These are phyloP conservation scores for Pseudomassariella vexata DNA, from an alignment of 2,329 filamentous ascomycete species.

Conservation along the genomic window DNA sequence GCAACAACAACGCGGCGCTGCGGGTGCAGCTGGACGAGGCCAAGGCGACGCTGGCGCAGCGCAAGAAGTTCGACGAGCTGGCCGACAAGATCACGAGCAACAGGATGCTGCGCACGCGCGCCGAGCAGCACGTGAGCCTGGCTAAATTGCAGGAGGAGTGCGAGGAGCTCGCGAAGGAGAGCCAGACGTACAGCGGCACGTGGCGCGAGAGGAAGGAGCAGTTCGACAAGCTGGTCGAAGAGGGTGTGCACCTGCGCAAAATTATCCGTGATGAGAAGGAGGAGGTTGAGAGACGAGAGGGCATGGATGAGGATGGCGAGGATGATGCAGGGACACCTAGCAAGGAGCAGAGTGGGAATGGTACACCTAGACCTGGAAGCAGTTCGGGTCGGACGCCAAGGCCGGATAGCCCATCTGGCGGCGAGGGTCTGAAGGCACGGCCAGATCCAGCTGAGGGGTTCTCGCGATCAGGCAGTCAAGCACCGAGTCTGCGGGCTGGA, in stretches of 20 bases:
- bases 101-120: conserved; percentile 71
- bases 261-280: conserved; percentile 94
- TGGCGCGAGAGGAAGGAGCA: conserved; percentile 83
- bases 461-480: conserved; percentile 33
- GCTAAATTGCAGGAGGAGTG: conserved; percentile 85
- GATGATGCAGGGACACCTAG: conserved; percentile 42
- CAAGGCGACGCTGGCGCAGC: conserved; percentile 66
- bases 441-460: conserved; percentile 23
- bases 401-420: conserved; percentile 24
- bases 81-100: conserved; percentile 84
- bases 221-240: conserved; percentile 83
- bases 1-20: conserved; percentile 67
- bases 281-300: conserved; percentile 82
- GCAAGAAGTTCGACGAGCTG: conserved; percentile 82
- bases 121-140: conserved; percentile 73
- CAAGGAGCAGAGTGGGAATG: conserved; percentile 43
- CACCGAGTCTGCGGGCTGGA: conserved; percentile 20
- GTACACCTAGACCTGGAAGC: conserved; percentile 42
- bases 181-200: conserved; percentile 70
- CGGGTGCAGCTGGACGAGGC: conserved; percentile 72
- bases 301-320: conserved; percentile 64
- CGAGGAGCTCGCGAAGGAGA: conserved; percentile 78
- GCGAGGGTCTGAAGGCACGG: conserved; percentile 27
- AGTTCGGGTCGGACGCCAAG: conserved; percentile 25
- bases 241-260: conserved; percentile 78